Evolutionary conservation across 257 asterid genomes (phyloP).

Genomic region (Leptodermis oblonga): DNA sequence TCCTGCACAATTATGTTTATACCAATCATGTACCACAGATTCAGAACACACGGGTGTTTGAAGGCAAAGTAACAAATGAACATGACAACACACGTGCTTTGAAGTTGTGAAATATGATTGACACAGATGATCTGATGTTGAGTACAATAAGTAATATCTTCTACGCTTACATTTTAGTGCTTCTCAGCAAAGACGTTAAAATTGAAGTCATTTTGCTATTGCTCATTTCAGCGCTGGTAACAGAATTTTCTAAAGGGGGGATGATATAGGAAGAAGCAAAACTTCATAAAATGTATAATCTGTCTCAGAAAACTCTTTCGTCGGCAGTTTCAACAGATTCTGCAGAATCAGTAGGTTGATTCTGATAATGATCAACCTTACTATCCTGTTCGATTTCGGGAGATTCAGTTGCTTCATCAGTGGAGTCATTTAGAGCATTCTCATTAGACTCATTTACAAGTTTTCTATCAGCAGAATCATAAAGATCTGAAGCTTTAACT

Average conservation of each 20-base stretch:
- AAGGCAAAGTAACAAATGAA: too few relatives aligned
- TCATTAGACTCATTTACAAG: constrained; percentile 19
- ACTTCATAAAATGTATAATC: neutral
- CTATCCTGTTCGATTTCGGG: constrained; percentile 27
- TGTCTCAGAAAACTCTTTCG: constrained; percentile 3
- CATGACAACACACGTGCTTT: too few relatives aligned
- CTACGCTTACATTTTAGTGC: too few relatives aligned
- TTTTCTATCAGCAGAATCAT: constrained; percentile 10
- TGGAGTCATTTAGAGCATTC: constrained; percentile 25
- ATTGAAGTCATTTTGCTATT: neutral
- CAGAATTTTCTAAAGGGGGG: neutral
- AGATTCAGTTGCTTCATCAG: constrained; percentile 21
- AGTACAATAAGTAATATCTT: too few relatives aligned
- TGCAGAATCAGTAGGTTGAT: constrained; percentile 1
- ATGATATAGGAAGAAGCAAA: neutral
- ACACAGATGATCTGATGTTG: too few relatives aligned
- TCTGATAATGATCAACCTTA: constrained; percentile 11
- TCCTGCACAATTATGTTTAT: too few relatives aligned
- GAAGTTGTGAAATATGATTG: too few relatives aligned
- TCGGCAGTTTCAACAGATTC: constrained; percentile 20
- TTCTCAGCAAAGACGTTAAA: neutral
- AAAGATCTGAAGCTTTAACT: constrained; percentile 41
- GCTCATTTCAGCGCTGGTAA: neutral
- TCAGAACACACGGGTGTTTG: too few relatives aligned
- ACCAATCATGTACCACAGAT: too few relatives aligned